These are phyloP conservation scores for Wickerhamiella pararugosa DNA, from an alignment of 1,139 yeast genomes.

Conservation along the genomic window DNA sequence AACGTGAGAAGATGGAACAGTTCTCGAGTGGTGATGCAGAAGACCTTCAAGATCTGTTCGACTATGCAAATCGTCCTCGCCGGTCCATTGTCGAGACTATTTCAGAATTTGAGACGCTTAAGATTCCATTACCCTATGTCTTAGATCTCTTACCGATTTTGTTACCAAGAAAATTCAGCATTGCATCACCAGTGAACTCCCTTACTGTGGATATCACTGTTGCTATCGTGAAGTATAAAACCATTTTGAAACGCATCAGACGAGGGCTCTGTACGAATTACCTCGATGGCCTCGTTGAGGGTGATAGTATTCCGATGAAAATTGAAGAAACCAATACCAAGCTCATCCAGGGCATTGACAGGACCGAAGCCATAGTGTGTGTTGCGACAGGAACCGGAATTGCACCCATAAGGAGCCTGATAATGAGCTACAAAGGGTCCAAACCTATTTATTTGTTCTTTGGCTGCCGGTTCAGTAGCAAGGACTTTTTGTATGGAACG, in stretches of 20 bases:
- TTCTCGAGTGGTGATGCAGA: conserved; percentile 58
- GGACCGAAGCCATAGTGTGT: conserved; percentile 43
- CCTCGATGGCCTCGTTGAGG: conserved; percentile 37
- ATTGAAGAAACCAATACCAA: conserved; percentile 31
- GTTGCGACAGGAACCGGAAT: conserved; percentile 88
- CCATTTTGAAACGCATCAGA: conserved; percentile 61
- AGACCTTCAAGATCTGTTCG: conserved; percentile 54
- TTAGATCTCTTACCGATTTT: conserved; percentile 66
- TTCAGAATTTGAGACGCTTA: conserved; percentile 60
- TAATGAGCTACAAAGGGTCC: conserved; percentile 21
- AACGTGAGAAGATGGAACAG: conserved; percentile 58
- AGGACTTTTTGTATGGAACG: conserved; percentile 52
- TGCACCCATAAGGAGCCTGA: conserved; percentile 69
- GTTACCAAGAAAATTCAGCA: conserved; percentile 70
- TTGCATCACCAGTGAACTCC: conserved; percentile 40
- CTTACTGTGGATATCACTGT: conserved; percentile 46
- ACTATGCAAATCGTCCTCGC: conserved; percentile 84
- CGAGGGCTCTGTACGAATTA: conserved; percentile 76
- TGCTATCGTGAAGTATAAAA: conserved; percentile 77
- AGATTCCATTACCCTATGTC: conserved; percentile 57
- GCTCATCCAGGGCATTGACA: conserved; percentile 10
- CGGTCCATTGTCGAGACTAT: conserved; percentile 74
- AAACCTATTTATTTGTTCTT: conserved; percentile 35
- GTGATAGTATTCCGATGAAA: conserved; percentile 41
- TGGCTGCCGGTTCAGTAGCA: conserved; percentile 56